phyloP scores from a whole-genome alignment of 2,329 filamentous ascomycete species.

The Ophiostoma tasmaniense region DNA sequence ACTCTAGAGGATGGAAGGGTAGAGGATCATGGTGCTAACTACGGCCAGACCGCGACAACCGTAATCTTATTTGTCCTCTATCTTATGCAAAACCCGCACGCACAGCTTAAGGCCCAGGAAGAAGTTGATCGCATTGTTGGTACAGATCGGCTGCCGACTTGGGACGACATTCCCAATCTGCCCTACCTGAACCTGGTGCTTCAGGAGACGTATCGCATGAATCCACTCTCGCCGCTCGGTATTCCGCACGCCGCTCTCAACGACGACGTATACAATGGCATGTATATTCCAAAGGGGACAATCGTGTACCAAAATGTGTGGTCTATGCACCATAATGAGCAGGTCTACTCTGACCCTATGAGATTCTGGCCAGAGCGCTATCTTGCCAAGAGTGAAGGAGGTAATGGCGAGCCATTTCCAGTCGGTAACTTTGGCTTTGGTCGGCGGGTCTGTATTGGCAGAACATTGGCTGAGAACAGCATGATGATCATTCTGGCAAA shows the following conservation, averaged over 20 bases:
- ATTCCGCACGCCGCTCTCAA: slow-evolving; percentile 35
- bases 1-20: not conserved
- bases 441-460: slow-evolving; percentile 39
- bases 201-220: slow-evolving; percentile 39
- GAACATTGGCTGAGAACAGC: not conserved
- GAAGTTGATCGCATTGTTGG: slow-evolving; percentile 37
- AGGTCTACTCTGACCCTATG: slow-evolving; percentile 32
- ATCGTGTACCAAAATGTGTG: slow-evolving; percentile 36
- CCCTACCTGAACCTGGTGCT: slow-evolving; percentile 37
- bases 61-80: slow-evolving; percentile 38
- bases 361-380: slow-evolving; percentile 34
- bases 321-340: slow-evolving; percentile 39
- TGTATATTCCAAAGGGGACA: slow-evolving; percentile 25
- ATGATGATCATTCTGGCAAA: slow-evolving; percentile 1
- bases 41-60: slow-evolving; percentile 27
- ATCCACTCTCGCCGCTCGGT: slow-evolving; percentile 30
- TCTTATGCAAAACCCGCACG: slow-evolving; percentile 35
- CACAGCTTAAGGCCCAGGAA: slow-evolving; percentile 33
- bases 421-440: slow-evolving; percentile 45
- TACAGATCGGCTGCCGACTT: slow-evolving; percentile 30
- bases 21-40: not conserved
- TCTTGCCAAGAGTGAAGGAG: slow-evolving; percentile 15
- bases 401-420: slow-evolving; percentile 33
- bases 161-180: slow-evolving; percentile 30
- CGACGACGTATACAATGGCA: slow-evolving; percentile 34